Evolutionary conservation across 139 green algal species (phyloP), one percentile per base, ranked within the genome.

Genomic region (Diplosphaera chodatii): DNA sequence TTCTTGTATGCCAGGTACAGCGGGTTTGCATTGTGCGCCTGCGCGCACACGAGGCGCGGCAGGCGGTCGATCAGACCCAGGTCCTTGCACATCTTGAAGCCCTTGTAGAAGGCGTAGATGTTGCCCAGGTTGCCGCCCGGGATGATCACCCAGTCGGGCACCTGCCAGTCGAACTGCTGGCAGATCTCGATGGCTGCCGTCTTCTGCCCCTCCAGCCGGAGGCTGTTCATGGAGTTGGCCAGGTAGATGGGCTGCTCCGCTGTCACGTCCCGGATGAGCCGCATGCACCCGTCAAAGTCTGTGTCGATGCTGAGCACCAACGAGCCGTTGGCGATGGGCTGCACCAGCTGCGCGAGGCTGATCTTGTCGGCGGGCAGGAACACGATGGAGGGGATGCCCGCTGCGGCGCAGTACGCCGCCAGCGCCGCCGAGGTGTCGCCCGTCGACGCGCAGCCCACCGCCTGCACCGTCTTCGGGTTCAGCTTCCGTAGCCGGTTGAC

Each of bases 101-200:
- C 90, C 86, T 99, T 99, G 92, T 98, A 99, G 77, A 99, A 99
- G 20, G 96, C 96, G 79, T 99, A 99, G 64, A 99, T 90, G 90
- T 99, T 99, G 77, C 96, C 96, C 33, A 99, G 86, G 89, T 99
- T 99, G 76, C 96, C 95, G 69, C 94, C 91, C 2, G 92, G 92
- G 76, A 99, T 97, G 84, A 99, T 94, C 22, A 99, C 86, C 94
- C 94, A 98, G 85, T 98, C 94, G 28, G 94, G 93, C 30, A 99
- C 95, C 79, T 97, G 79, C 96, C 96, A 99, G 86, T 99, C 85
- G 71, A 99, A 99, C 88, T 99, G 96, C 88, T 99, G 96, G 74
- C 93, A 82, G 79, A 99, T 99, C 89, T 99, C 96, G 68, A 99
- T 98, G 32, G 96, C 96, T 23, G 96, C 96, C 41, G 96, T 99